Conservation (phyloP, 257 asterid species). For the Cruciata laevipes region DNA sequence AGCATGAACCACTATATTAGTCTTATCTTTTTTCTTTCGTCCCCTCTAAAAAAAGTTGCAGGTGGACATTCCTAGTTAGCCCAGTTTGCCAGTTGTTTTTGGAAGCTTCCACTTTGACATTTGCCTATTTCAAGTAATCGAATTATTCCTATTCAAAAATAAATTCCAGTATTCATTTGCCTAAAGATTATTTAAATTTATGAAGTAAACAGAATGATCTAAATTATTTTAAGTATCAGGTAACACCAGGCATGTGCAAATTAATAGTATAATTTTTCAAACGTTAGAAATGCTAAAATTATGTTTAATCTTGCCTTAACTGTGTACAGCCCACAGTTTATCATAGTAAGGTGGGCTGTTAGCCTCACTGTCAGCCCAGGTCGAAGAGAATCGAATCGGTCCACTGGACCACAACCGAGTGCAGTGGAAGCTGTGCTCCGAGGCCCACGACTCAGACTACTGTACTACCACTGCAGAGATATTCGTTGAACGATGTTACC, state of each 20-base stretch:
- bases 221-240: too few species aligned
- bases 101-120: background rate
- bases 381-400: background rate
- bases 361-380: background rate
- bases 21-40: background rate
- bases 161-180: too few species aligned
- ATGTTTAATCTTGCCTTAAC: too few species aligned
- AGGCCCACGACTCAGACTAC: background rate
- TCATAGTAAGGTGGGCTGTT: background rate
- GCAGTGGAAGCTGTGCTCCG: background rate
- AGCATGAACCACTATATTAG: background rate
- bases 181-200: too few species aligned
- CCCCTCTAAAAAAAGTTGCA: background rate
- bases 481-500: background rate
- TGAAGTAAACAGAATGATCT: too few species aligned
- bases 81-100: background rate
- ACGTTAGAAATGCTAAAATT: too few species aligned
- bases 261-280: too few species aligned
- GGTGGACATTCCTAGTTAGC: background rate
- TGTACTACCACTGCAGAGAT: background rate
- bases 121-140: background rate
- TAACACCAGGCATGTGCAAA: too few species aligned
- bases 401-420: background rate
- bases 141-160: too few species aligned
- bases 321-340: too few species aligned